A percentile compares a stretch with the other conserved stretches of the same genome.
These are phyloP conservation scores for Penstemon davidsonii DNA, from an alignment of 257 asterid species.

Conservation along the genomic window DNA sequence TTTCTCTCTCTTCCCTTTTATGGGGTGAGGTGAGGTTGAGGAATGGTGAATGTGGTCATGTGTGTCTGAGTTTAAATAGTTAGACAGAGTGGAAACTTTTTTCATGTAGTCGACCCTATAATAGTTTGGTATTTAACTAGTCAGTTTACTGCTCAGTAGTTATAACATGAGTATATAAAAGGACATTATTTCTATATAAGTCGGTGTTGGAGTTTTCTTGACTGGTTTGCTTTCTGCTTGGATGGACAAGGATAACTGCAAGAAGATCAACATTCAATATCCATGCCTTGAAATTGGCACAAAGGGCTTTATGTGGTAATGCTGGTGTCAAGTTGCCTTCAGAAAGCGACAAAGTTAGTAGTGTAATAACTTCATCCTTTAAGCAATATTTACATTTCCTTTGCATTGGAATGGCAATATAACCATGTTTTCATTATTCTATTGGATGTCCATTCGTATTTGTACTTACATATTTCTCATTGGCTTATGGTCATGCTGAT, in stretches of 20 bases:
- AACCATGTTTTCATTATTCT: neutral
- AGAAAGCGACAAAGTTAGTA: slow-evolving; percentile 38
- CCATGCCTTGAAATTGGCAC: slow-evolving; percentile 38
- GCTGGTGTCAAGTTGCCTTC: slow-evolving; percentile 44
- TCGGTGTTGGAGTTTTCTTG: neutral
- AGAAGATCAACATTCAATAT: slow-evolving; percentile 38
- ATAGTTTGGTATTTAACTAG: slow-evolving; percentile 1
- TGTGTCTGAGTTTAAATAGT: neutral
- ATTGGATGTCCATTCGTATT: neutral
- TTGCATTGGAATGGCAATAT: neutral
- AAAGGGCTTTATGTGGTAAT: slow-evolving; percentile 49
- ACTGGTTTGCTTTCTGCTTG: slow-evolving; percentile 16
- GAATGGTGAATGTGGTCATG: neutral
- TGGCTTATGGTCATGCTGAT: slow-evolving; percentile 4
- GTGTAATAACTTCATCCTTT: slow-evolving; percentile 16
- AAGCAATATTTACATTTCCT: neutral
- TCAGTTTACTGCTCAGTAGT: neutral
- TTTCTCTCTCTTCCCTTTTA: neutral
- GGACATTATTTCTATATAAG: neutral
- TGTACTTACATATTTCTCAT: neutral
- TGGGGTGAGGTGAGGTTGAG: neutral
- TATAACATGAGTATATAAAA: neutral
- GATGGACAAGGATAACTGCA: slow-evolving; percentile 44
- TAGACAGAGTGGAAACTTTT: neutral
- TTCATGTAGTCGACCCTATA: neutral